These are phyloP conservation scores for Fomitopsis pinicola DNA, from an alignment of 1,284 basidiomycete genomes.

Conservation along the genomic window DNA sequence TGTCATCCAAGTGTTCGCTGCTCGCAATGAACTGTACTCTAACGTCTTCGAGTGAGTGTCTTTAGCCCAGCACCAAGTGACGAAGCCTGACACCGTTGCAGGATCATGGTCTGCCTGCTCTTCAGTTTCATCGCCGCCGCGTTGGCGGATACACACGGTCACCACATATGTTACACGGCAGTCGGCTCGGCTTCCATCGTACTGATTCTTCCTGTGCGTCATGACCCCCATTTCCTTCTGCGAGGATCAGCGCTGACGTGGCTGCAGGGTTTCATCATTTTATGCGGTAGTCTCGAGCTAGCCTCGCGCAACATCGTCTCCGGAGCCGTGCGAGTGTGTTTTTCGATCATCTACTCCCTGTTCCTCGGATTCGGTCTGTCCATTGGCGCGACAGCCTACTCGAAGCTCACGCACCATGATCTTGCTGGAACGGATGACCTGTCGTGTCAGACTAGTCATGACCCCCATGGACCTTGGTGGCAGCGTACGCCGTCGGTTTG, in stretches of 20 bases:
- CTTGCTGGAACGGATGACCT: slow-evolving; percentile 59
- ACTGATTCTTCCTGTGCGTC: slow-evolving; percentile 75
- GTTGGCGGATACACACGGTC: slow-evolving; percentile 52
- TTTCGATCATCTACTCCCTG: slow-evolving; percentile 74
- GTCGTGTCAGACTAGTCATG: slow-evolving; percentile 52
- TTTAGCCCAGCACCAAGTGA: neutral
- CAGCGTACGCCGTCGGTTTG: slow-evolving; percentile 48
- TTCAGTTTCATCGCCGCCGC: slow-evolving; percentile 83
- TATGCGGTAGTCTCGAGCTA: slow-evolving; percentile 80
- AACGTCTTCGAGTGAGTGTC: slow-evolving; percentile 77
- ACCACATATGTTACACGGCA: slow-evolving; percentile 81
- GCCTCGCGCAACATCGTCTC: slow-evolving; percentile 76
- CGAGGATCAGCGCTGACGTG: neutral
- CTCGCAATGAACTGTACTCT: slow-evolving; percentile 78
- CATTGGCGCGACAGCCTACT: slow-evolving; percentile 70
- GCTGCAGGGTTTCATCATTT: slow-evolving; percentile 69
- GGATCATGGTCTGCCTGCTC: slow-evolving; percentile 74
- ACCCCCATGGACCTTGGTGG: slow-evolving; percentile 53
- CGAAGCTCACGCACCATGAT: slow-evolving; percentile 43
- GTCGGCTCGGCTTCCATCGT: slow-evolving; percentile 84
- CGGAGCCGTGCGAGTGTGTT: slow-evolving; percentile 84
- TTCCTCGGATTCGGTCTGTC: slow-evolving; percentile 82
- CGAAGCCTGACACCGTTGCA: slow-evolving; percentile 17
- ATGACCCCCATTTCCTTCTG: neutral
- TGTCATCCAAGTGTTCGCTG: slow-evolving; percentile 69